Evolutionary conservation across 2,329 filamentous ascomycete species (phyloP), one percentile per base, ranked within the genome.

Genomic region (Penicillium sp.): DNA sequence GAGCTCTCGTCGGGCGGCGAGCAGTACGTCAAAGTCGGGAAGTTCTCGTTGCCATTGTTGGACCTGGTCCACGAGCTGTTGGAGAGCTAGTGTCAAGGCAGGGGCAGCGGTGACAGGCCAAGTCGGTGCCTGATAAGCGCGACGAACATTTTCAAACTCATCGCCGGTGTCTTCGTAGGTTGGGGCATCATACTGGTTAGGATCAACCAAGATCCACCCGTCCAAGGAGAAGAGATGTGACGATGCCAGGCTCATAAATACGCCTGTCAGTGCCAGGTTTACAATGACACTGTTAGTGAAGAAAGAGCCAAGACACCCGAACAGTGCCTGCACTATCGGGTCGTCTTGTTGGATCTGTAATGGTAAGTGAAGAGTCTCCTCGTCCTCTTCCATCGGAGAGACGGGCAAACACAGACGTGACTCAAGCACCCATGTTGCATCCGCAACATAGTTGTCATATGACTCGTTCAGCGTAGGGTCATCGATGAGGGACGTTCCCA

Each of bases 251-350:
- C 90, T 88, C 27, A 95, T 83, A 40, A 97, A 79, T 0, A 89
- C 83, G 65, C 95, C 90, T 0, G 93, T 97, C 1, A 97, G 79
- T 0, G 88, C 89, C 3, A 99, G 77, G 63, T 99, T 99, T 2
- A 89, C 92, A 63, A 97, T 91, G 2, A 97, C 86, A 2, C 91
- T 87, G 64, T 99, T 99, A 5, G 90, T 82, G 63, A 97, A 91
- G 67, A 97, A 99, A 0, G 81, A 86, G 41, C 87, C 82, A 10
- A 99, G 74, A 7, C 93, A 80, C 40, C 67, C 70, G n/a, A 80
- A 57, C 16, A 86, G 64, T 18, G 78, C 76, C 46, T 73, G 74
- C 49, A 85, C 73, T 7, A 86, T 75, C 7, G 78, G 75, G 61
- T 84, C 83, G 44, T 88, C 86, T 9, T 89, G 75, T 2, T 89